Evolutionary conservation across 345 rosid genomes (phyloP).

Genomic region (Euphorbia peplus): DNA sequence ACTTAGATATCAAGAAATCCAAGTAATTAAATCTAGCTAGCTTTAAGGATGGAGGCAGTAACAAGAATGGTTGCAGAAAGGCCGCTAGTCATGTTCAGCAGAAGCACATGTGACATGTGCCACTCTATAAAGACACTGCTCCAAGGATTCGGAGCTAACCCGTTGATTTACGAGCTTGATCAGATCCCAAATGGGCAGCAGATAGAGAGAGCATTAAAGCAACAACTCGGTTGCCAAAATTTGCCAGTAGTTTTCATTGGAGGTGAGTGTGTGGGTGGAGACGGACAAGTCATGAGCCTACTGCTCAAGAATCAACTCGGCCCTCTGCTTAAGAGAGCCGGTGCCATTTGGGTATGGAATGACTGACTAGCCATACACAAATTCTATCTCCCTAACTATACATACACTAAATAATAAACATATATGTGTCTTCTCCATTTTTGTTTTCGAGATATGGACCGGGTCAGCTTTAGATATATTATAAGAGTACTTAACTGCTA

Average conservation of each 20-base stretch:
- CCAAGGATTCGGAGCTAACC: slow-evolving; percentile 67
- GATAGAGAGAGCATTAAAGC: slow-evolving; percentile 51
- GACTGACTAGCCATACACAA: no score
- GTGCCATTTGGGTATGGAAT: slow-evolving; percentile 65
- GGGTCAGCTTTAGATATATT: no score
- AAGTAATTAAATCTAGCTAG: no score
- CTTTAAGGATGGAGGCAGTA: slow-evolving; percentile 38
- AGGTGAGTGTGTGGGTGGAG: slow-evolving; percentile 64
- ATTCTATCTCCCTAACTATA: no score
- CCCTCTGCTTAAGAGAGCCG: slow-evolving; percentile 60
- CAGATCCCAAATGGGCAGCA: slow-evolving; percentile 50
- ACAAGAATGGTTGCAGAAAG: slow-evolving; percentile 54
- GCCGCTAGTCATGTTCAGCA: slow-evolving; percentile 85
- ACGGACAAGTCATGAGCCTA: slow-evolving; percentile 69
- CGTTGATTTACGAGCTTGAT: slow-evolving; percentile 69
- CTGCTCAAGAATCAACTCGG: slow-evolving; percentile 64
- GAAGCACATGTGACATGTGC: slow-evolving; percentile 73
- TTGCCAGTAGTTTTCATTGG: slow-evolving; percentile 88
- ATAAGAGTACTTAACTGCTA: background rate
- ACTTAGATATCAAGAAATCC: no score
- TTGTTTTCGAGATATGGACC: no score
- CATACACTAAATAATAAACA: no score
- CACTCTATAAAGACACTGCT: slow-evolving; percentile 62
- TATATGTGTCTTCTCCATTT: no score
- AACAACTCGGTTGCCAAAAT: slow-evolving; percentile 51